Conservation (phyloP, 2,329 filamentous ascomycete species). For the Arthrobotrys megalospora region DNA sequence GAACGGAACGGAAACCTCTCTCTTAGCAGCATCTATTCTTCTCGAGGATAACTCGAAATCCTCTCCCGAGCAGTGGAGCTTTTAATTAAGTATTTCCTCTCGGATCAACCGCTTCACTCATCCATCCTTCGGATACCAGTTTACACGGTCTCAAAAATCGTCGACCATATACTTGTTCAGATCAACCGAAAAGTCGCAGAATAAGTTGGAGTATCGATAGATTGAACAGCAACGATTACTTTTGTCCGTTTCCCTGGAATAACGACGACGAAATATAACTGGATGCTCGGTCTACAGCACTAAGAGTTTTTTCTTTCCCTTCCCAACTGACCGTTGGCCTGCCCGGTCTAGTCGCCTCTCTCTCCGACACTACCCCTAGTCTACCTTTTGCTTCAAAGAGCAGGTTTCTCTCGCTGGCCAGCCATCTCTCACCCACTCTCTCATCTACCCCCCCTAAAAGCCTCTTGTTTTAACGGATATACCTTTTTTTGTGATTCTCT, state of each 20-base stretch:
- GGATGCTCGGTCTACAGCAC: conserved; percentile 50
- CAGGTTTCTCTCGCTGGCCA: conserved; percentile 58
- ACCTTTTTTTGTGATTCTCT: conserved; percentile 45
- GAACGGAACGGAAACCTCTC: conserved; percentile 46
- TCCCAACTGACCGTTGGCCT: conserved; percentile 54
- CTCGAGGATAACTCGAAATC: conserved; percentile 28
- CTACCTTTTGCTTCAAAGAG: conserved; percentile 51
- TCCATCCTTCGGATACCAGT: conserved; percentile 27
- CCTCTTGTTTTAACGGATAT: conserved; percentile 60
- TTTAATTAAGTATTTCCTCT: conserved; percentile 62
- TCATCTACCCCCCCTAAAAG: conserved; percentile 40
- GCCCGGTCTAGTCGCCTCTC: conserved; percentile 56
- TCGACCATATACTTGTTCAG: neutral
- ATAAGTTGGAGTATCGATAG: conserved; percentile 10
- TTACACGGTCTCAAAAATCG: neutral
- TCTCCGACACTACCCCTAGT: conserved; percentile 42
- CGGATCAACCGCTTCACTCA: conserved; percentile 37
- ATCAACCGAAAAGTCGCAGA: conserved; percentile 19
- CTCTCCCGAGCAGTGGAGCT: conserved; percentile 59
- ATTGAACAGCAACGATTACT: conserved; percentile 1
- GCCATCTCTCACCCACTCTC: conserved; percentile 8
- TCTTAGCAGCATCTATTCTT: conserved; percentile 34
- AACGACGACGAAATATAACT: conserved; percentile 27
- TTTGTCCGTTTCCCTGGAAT: neutral
- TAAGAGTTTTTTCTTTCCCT: conserved; percentile 37